Base-by-base conservation (phyloP, 2,329 filamentous ascomycete genomes). In the Trichophaea hybrida region DNA sequence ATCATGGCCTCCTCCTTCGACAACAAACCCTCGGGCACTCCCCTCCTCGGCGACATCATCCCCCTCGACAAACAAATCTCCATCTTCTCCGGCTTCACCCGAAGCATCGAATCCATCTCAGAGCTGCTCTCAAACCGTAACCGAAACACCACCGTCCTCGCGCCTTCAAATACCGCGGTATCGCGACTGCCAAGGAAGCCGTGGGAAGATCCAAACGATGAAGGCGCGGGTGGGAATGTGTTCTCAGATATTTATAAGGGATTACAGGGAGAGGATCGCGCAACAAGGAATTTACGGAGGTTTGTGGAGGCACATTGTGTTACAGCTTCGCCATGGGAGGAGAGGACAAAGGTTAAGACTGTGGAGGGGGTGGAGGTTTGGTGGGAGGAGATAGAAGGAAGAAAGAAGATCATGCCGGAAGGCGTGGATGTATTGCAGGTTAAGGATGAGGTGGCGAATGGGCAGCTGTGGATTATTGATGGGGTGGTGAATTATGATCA, bases 301-400 rank as follows among this genome's bases (percentile, higher is more conserved):
- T 97, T 97, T 71, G 87, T 94, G 1, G 84, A 94, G 74, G 84
- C 85, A 50, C 93, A 98, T 73, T 77, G 96, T 57, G 78, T 97
- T 4, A 78, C 82, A 0, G 72, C 73, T 4, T 86, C 81, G 68
- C 88, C 89, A 0, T 97, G 91, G 90, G 72, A 75, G 32, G 81
- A 86, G 66, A 75, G 76, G 1, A 72, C 77, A 64, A 88, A 84
- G 72, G 76, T 80, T 0, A 79, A 82, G 74, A 86, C 86, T 0
- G 67, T 88, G 53, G 75, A 83, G 6, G 85, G 85, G 0, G 78
- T 77, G 58, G 81, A 86, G 66, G 70, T 97, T 52, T 95, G 85
- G 84, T 97, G 89, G 88, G 85, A 89, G 69, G 83, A 76, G 55
- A 80, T 84, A 58, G 84, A 83, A 0, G 67, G 64, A 6, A 81